Evolutionary conservation across 805 yeast genomes (phyloP), one percentile per base, ranked within the genome.

Genomic region (Zygotorulaspora danielsina): DNA sequence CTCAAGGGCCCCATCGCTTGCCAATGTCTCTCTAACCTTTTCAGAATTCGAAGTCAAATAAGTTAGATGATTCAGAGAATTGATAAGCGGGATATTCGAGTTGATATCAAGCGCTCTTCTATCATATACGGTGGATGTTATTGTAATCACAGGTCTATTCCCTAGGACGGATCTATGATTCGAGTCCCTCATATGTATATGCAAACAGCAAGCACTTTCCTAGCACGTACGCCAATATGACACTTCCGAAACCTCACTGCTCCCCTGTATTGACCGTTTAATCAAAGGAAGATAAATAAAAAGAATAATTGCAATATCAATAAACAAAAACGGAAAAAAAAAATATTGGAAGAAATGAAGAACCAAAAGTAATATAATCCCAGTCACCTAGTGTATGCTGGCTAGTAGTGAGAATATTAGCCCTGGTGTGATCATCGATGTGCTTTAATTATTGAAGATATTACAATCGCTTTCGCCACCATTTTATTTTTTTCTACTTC

Each of bases 101-200:
- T 96, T 83, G 47, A 89, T 84, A 59, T 93, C 97, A 38, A 90
- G 70, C 0, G 97, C 97, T 36, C 97, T 67, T 43, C 97, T 67
- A 64, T 90, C 97, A 59, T 90, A 90, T 20, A 90, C 75, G 15
- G 90, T 79, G 19, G 95, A 78, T 6, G 96, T 82, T 45, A 90
- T 87, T 19, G 89, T 79, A 19, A 89, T 86, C n/a, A 96, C 88
- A 3, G 98, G 97, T 59, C 82, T 75, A 67, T 90, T 93, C 39
- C 79, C 75, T 36, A 80, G 64, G 35, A 87, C 76, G 16, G 89
- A 80, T 55, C 82, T 78, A 66, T 83, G 84, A 65, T 88, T 88
- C 25, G 95, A 78, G 55, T 88, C 95, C 64, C 97, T 79, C 98
- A 88, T 89, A 25, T 4, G 22, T 31, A 24, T 11, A 12, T 12